A percentile compares a stretch with the other conserved stretches of the same genome.
These are phyloP conservation scores for Tieghemiomyces parasiticus DNA, from an alignment of 192 early-diverging fungal genomes.

Conservation along the genomic window DNA sequence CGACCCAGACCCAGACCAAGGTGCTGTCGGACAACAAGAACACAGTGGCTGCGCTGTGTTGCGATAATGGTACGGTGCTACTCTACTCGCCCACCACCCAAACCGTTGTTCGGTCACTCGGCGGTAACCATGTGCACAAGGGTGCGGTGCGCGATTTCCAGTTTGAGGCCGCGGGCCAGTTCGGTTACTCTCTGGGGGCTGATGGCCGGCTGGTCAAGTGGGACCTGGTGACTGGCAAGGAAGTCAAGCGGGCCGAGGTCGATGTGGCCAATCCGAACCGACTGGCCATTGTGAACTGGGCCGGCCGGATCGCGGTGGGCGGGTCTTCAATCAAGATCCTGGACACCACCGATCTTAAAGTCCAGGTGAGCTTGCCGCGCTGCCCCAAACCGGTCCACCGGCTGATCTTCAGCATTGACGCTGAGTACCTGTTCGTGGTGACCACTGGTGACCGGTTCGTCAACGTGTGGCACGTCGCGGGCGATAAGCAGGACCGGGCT, in stretches of 20 bases:
- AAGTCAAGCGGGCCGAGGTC: background rate
- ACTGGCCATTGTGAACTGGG: background rate
- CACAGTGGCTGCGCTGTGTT: too few relatives aligned
- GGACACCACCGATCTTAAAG: background rate
- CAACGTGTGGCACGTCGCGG: background rate
- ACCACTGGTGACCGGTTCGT: background rate
- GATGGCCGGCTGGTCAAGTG: background rate
- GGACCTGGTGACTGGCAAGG: background rate
- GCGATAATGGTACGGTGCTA: too few relatives aligned
- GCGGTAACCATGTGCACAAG: too few relatives aligned
- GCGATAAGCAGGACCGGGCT: background rate
- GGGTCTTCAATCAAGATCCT: background rate
- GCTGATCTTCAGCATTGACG: background rate
- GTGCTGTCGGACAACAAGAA: too few relatives aligned
- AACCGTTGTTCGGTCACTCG: too few relatives aligned
- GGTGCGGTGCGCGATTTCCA: background rate
- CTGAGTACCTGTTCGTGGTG: background rate
- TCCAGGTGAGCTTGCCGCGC: background rate
- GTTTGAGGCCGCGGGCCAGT: background rate
- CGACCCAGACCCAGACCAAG: too few relatives aligned
- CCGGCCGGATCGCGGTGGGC: background rate
- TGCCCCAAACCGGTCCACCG: background rate
- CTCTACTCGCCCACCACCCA: too few relatives aligned
- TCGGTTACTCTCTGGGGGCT: background rate
- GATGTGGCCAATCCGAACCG: background rate